Percentiles rank a stretch among this genome's conserved stretches.
Evolutionary conservation across 805 yeast genomes (phyloP).

Genomic region (Torulaspora microellipsoides): DNA sequence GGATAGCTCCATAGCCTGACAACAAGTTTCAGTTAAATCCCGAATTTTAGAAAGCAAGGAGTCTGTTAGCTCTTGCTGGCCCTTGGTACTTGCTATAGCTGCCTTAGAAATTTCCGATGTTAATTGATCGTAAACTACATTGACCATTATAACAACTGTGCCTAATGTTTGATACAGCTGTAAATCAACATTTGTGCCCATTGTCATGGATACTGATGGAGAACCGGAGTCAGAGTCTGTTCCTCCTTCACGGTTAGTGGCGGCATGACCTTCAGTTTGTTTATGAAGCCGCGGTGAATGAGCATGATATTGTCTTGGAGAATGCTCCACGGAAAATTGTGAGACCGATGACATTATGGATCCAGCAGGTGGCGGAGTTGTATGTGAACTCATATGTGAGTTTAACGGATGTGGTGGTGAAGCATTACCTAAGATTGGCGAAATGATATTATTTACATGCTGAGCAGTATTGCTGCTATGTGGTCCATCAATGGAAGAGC

Average conservation of each 20-base stretch:
- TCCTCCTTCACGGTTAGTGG: constrained; percentile 6
- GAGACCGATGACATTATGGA: constrained; percentile 6
- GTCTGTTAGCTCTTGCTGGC: constrained; percentile 35
- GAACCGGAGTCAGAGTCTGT: constrained; percentile 21
- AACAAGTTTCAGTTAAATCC: constrained; percentile 73
- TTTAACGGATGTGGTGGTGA: constrained; percentile 10
- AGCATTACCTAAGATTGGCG: constrained; percentile 6
- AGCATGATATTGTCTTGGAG: constrained; percentile 15
- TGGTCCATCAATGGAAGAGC: constrained; percentile 1
- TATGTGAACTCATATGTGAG: constrained; percentile 3
- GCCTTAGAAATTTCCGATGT: constrained; percentile 62
- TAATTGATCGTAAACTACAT: constrained; percentile 70
- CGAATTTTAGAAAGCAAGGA: constrained; percentile 54
- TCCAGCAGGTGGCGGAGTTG: constrained; percentile 11
- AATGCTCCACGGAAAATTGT: constrained; percentile 8
- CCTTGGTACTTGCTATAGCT: constrained; percentile 49
- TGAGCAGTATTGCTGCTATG: constrained; percentile 1
- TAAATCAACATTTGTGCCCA: constrained; percentile 53
- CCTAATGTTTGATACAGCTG: constrained; percentile 61
- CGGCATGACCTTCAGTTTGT: constrained; percentile 8
- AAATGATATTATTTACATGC: constrained; percentile 1
- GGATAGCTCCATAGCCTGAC: constrained; percentile 78
- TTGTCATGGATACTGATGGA: constrained; percentile 23
- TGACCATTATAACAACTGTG: constrained; percentile 63
- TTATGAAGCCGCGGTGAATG: constrained; percentile 15